Evolutionary conservation across 1,284 basidiomycete species (phyloP), one percentile per base, ranked within the genome.

Genomic region (Marasmius oreades): DNA sequence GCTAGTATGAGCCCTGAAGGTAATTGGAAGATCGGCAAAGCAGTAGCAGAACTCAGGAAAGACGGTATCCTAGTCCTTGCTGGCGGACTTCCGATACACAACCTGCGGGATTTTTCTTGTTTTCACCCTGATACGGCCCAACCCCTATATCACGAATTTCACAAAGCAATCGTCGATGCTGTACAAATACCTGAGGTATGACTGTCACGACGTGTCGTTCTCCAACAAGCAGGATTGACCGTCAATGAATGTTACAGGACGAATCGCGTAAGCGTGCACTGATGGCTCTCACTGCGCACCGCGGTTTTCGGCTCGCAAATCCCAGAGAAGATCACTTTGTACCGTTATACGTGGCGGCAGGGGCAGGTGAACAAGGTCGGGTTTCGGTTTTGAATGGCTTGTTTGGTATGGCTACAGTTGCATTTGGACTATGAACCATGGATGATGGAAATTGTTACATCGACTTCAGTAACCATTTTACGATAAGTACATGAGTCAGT

Each of bases 261-360:
- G 59, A 63, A n/a, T 64, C 67, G 23, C 74, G 80, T 48, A 75
- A 76, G 61, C 51, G 70, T 43, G 76, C 77, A 0, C 65, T 85
- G 69, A 62, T 82, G 51, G 69, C 73, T 14, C 72, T 91, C 55
- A 74, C 74, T 8, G 72, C 73, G 43, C 86, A 90, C 62, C 64
- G 70, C 14, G 83, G 79, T 11, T 91, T 89, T 74, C 76, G 85
- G 2, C 64, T 73, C 2, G 78, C 83, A 22, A 86, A 91, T 62
- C 88, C 88, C 2, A 73, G 85, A 5, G 83, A 84, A 63, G 88
- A 90, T 22, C 88, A 90, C 62, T 88, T 88, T 66, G 75, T 90
- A 18, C 88, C 88, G 10, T 63, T 90, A 22, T 90, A 90, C 66
- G 74, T 88, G 39, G 88, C 83, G 4, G 85, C 81, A 22, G 88